phyloP scores from a whole-genome alignment of 2,329 filamentous ascomycete species.

The Alternaria angustiovoidea region DNA sequence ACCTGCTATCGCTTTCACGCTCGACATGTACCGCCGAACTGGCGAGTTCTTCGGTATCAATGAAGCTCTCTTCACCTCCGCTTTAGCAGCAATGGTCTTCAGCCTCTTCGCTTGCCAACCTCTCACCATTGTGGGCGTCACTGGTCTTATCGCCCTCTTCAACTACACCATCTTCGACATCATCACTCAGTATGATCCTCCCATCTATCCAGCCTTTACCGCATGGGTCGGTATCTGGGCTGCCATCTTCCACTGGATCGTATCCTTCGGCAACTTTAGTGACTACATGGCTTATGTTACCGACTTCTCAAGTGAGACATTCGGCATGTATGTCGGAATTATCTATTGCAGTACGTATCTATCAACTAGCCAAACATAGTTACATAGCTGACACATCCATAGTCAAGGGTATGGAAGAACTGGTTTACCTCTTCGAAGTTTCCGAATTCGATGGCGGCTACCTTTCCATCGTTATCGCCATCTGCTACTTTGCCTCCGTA shows the following conservation, averaged over 20 bases:
- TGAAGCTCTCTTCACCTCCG: constrained; percentile 64
- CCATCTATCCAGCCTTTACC: constrained; percentile 63
- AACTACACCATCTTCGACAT: constrained; percentile 69
- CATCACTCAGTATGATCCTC: constrained; percentile 57
- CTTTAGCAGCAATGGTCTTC: constrained; percentile 64
- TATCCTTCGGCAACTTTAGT: constrained; percentile 61
- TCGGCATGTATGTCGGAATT: constrained; percentile 65
- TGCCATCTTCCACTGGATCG: constrained; percentile 65
- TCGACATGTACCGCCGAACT: constrained; percentile 66
- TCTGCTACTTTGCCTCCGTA: constrained; percentile 62
- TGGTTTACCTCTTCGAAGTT: constrained; percentile 59
- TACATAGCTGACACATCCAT: background rate
- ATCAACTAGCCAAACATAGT: background rate
- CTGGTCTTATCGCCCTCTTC: constrained; percentile 60
- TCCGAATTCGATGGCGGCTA: constrained; percentile 56
- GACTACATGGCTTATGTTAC: constrained; percentile 68
- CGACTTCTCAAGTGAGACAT: constrained; percentile 63
- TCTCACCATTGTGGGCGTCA: constrained; percentile 65
- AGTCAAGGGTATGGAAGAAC: constrained; percentile 66
- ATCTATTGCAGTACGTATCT: constrained; percentile 60
- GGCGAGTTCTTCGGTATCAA: constrained; percentile 65
- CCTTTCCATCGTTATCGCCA: constrained; percentile 59
- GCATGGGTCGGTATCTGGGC: constrained; percentile 66
- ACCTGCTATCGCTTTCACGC: constrained; percentile 65
- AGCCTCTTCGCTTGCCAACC: constrained; percentile 62